Base-by-base conservation (phyloP, 345 rosid species). In the Aegle marmelos region DNA sequence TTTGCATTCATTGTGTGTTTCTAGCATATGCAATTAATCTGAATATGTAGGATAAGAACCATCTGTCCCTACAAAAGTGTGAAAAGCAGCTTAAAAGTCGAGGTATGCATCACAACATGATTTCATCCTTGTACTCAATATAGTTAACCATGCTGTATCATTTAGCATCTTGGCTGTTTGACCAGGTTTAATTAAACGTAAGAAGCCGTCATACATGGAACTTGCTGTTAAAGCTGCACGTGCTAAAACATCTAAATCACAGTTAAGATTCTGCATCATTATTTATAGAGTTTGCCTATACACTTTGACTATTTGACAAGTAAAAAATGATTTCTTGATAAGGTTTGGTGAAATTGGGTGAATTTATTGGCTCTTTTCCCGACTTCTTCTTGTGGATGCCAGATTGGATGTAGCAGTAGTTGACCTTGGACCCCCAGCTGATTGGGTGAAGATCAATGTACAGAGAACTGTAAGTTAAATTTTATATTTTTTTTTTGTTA, bases 131-230 rank as follows among this genome's bases (percentile, higher is more conserved):
- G 70, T 62, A 25, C 59, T 53, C 45, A 28, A 61, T 75, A 69
- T 39, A 50, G 50, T 77, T 83, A 73, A 34, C 68, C 27, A 79
- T 72, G 60, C 41, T 74, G 60, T 70, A 45, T 70, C 21, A 39
- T 79, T 50, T 54, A 68, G 76, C 65, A 62, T 74, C 77, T 77
- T 65, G 22, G 31, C 48, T 78, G 48, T 73, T 76, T 68, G 53
- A 62, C 71, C 85, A 91, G 98, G 94, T 82, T 65, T 88, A 82
- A 90, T 90, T 34, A 93, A 95, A 84, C 97, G 98, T 62, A 95
- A 93, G 86, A 93, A 87, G 85, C 86, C 87, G 31, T 76, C 88
- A 10, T 81, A 63, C 69, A 66, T 69, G 72, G 91, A 91, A 77
- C 77, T 75, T 76, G 76, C 89, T 79, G 82, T 87, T 82, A 83